phyloP scores from a whole-genome alignment of 2,329 filamentous ascomycete species.

The Balansia obtecta region DNA sequence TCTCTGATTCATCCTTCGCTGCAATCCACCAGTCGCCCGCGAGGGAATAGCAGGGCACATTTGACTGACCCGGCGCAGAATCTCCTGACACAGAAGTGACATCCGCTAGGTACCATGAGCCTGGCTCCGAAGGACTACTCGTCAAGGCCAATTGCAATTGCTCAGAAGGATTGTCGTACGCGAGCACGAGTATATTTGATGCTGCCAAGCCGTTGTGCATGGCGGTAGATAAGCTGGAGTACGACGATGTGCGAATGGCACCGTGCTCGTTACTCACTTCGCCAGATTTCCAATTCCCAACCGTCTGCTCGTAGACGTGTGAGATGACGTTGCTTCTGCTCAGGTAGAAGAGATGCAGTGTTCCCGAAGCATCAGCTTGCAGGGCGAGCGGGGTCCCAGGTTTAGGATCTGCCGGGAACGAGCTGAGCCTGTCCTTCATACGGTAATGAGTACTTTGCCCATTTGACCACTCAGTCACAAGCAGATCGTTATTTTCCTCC shows the following conservation, averaged over 20 bases:
- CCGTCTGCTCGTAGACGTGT: slow-evolving; percentile 7
- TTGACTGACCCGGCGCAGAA: slow-evolving; percentile 7
- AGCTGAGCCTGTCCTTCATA: slow-evolving; percentile 6
- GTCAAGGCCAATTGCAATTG: slow-evolving; percentile 10
- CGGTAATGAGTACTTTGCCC: slow-evolving; percentile 4
- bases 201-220: slow-evolving; percentile 9
- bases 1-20: not conserved
- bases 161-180: slow-evolving; percentile 8
- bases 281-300: slow-evolving; percentile 9
- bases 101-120: slow-evolving; percentile 8
- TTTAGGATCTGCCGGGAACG: slow-evolving; percentile 5
- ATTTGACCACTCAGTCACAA: slow-evolving; percentile 7
- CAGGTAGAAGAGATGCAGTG: slow-evolving; percentile 14
- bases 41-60: slow-evolving; percentile 9
- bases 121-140: slow-evolving; percentile 5
- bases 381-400: slow-evolving; percentile 12
- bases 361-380: slow-evolving; percentile 8
- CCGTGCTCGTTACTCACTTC: slow-evolving; percentile 2
- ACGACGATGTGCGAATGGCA: slow-evolving; percentile 2
- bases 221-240: slow-evolving; percentile 10
- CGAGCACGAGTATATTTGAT: slow-evolving; percentile 8
- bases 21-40: slow-evolving; percentile 9
- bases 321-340: slow-evolving; percentile 7
- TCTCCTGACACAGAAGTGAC: slow-evolving; percentile 6
- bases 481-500: slow-evolving; percentile 11